Conservation (phyloP, 2,329 filamentous ascomycete genomes). For the Penicillium griseofulvum region DNA sequence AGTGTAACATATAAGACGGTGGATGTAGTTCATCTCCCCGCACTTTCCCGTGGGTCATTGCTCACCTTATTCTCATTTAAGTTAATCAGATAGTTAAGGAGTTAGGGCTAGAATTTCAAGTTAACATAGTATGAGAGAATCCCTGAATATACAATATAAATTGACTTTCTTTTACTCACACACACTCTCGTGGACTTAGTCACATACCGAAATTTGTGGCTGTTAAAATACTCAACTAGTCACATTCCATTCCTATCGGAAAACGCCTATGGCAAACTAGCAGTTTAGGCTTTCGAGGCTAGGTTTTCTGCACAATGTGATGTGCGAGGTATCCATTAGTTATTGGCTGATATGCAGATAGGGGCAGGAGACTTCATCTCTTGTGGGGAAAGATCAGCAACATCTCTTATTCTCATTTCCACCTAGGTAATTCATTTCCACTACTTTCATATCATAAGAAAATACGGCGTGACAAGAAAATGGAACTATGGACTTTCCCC, state of each 20-base stretch:
- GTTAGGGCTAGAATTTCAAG: background rate
- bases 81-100: constrained; percentile 1
- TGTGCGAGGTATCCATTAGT: constrained; percentile 6
- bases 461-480: constrained; percentile 12
- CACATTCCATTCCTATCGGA: constrained; percentile 21
- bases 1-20: background rate
- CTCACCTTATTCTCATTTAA: constrained; percentile 5
- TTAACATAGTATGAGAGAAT: too few species aligned
- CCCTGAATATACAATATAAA: background rate
- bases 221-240: constrained; percentile 19
- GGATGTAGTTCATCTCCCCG: background rate
- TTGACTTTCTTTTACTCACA: background rate
- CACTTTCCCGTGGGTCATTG: constrained; percentile 1
- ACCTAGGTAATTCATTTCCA: background rate
- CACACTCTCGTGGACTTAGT: constrained; percentile 13
- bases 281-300: background rate
- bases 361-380: constrained; percentile 11
- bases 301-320: constrained; percentile 3
- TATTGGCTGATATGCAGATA: constrained; percentile 6
- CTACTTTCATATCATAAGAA: constrained; percentile 17
- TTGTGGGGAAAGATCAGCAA: constrained; percentile 21
- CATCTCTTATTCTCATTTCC: constrained; percentile 13
- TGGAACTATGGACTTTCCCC: background rate
- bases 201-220: constrained; percentile 18
- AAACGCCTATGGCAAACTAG: constrained; percentile 6